phyloP scores from a whole-genome alignment of 2,329 filamentous ascomycete genomes.

The Fonsecaea erecta region DNA sequence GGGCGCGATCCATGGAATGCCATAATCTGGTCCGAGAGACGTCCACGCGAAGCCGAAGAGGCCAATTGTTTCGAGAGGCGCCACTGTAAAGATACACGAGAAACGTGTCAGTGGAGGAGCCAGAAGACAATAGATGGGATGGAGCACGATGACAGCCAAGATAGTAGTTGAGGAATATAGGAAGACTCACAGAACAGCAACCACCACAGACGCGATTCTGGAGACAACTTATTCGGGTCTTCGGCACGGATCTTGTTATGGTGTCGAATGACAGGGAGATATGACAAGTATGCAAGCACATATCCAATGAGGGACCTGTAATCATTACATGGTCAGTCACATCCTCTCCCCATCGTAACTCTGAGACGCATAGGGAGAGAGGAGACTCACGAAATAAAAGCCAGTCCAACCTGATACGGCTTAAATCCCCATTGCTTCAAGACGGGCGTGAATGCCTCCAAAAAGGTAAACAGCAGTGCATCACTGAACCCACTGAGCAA shows the following conservation, averaged over 20 bases:
- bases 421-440: constrained; percentile 65
- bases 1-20: constrained; percentile 64
- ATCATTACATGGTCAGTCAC: not conserved
- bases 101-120: not conserved
- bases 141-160: not conserved
- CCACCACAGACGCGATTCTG: constrained; percentile 65
- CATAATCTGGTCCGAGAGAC: constrained; percentile 56
- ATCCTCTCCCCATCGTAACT: not conserved
- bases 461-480: constrained; percentile 69
- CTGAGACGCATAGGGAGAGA: not conserved
- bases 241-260: constrained; percentile 47
- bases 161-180: not conserved
- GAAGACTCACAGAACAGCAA: constrained; percentile 55
- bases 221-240: constrained; percentile 59
- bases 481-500: constrained; percentile 68
- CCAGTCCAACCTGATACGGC: constrained; percentile 53
- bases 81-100: constrained; percentile 44
- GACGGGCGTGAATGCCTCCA: constrained; percentile 65
- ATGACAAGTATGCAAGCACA: constrained; percentile 60
- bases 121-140: not conserved
- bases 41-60: constrained; percentile 67
- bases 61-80: constrained; percentile 62
- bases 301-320: constrained; percentile 60
- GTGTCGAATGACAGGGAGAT: constrained; percentile 59
- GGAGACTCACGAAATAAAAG: constrained; percentile 57